Percentiles rank a stretch among this genome's conserved stretches.
phyloP scores from a whole-genome alignment of 345 rosid genomes.

The Turritis glabra region DNA sequence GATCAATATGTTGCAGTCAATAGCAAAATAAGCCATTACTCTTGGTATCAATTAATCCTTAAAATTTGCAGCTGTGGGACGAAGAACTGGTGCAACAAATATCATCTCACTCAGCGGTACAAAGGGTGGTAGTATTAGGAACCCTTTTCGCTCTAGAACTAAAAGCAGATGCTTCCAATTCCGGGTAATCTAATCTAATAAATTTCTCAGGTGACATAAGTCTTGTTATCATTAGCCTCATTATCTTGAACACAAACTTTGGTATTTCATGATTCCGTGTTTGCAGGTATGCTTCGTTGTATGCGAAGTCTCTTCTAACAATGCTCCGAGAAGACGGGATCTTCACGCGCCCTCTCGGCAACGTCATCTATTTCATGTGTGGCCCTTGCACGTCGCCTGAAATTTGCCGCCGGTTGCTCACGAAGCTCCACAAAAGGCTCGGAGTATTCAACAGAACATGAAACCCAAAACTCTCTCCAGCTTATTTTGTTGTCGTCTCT shows the following conservation, averaged over 20 bases:
- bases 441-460: constrained; percentile 43
- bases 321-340: constrained; percentile 77
- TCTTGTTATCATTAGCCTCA: not conserved
- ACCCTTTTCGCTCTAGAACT: constrained; percentile 80
- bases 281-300: constrained; percentile 72
- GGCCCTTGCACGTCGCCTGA: constrained; percentile 81
- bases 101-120: constrained; percentile 70
- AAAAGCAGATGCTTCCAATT: constrained; percentile 55
- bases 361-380: constrained; percentile 85
- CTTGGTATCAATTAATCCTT: not conserved
- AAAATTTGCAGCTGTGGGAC: constrained; percentile 77
- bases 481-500: not conserved
- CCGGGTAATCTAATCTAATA: constrained; percentile 54
- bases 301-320: constrained; percentile 61
- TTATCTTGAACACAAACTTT: not conserved
- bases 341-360: constrained; percentile 82
- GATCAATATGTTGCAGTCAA: not conserved
- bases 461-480: not conserved
- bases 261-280: not conserved
- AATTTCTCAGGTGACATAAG: not conserved
- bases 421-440: constrained; percentile 59
- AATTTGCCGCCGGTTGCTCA: constrained; percentile 57
- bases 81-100: constrained; percentile 55
- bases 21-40: not conserved
- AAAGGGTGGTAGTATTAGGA: constrained; percentile 79